A percentile compares a stretch with the other conserved stretches of the same genome.
Evolutionary conservation across 257 asterid species (phyloP).

Genomic region (Solanum pennellii): DNA sequence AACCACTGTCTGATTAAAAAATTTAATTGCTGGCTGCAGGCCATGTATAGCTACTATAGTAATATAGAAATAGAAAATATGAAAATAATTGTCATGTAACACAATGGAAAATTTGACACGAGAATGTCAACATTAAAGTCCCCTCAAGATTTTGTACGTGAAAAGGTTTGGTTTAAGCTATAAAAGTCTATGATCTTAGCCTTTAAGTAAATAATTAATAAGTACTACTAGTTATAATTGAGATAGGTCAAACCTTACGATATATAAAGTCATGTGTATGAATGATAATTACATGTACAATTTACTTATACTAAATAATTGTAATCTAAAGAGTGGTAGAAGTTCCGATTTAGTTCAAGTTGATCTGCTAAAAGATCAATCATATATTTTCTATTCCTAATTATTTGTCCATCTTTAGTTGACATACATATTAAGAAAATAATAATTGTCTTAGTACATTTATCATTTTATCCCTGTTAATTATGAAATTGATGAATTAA

Average conservation of each 20-base stretch:
- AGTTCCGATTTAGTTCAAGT: background rate
- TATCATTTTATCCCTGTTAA: too few species aligned
- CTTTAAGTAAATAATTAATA: background rate
- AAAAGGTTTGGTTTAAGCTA: background rate
- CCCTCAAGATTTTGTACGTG: background rate
- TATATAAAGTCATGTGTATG: background rate
- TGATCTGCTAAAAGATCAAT: background rate
- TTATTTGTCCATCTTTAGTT: too few species aligned
- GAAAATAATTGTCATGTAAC: background rate
- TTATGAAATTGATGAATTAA: too few species aligned
- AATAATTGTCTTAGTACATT: accelerated
- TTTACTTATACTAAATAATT: background rate
- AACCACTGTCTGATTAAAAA: background rate
- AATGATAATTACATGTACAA: background rate
- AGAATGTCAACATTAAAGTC: background rate
- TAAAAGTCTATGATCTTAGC: background rate
- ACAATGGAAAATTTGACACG: background rate
- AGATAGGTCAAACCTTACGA: background rate
- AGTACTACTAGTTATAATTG: background rate
- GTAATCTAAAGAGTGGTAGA: background rate
- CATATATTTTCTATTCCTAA: background rate
- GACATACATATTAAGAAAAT: too few species aligned
- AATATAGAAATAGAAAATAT: background rate
- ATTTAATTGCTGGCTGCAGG: background rate
- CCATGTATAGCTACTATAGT: background rate